Percentiles rank a stretch among this genome's conserved stretches.
Evolutionary conservation across 768 basidiomycete species (phyloP).

Genomic region (Rhodosporidiobolus sp.): DNA sequence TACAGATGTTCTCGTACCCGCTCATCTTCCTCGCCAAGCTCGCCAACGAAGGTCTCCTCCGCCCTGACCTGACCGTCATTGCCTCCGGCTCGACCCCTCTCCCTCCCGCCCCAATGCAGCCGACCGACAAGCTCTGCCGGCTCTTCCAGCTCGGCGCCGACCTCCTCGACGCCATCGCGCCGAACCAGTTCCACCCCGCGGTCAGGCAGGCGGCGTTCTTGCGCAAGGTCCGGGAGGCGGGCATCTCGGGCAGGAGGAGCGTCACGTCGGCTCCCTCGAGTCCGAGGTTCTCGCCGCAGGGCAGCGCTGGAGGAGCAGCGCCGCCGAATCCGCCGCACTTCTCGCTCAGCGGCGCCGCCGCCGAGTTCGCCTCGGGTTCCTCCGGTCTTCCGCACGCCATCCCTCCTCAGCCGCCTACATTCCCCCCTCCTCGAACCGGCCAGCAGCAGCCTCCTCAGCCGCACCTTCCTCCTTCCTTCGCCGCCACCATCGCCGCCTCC

Average conservation of each 20-base stretch:
- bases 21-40: slow-evolving; percentile 38
- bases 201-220: slow-evolving; percentile 36
- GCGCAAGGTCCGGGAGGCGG: slow-evolving; percentile 37
- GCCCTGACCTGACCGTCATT: slow-evolving; percentile 33
- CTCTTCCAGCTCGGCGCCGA: slow-evolving; percentile 38
- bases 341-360: background rate
- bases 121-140: slow-evolving; percentile 33
- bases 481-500: background rate
- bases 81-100: slow-evolving; percentile 9
- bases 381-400: background rate
- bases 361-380: background rate
- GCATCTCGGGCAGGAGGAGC: slow-evolving; percentile 24
- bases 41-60: slow-evolving; percentile 36
- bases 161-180: slow-evolving; percentile 38
- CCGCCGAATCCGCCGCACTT: background rate
- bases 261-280: slow-evolving; percentile 24
- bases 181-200: slow-evolving; percentile 29
- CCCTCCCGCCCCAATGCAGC: slow-evolving; percentile 15
- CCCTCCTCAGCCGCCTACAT: background rate
- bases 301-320: background rate
- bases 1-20: slow-evolving; percentile 34
- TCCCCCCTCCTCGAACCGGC: background rate
- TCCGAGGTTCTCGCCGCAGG: background rate
- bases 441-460: no score
- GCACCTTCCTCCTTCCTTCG: background rate